phyloP scores from a whole-genome alignment of 169 alveolate species.

The Plasmodium coatneyi region DNA sequence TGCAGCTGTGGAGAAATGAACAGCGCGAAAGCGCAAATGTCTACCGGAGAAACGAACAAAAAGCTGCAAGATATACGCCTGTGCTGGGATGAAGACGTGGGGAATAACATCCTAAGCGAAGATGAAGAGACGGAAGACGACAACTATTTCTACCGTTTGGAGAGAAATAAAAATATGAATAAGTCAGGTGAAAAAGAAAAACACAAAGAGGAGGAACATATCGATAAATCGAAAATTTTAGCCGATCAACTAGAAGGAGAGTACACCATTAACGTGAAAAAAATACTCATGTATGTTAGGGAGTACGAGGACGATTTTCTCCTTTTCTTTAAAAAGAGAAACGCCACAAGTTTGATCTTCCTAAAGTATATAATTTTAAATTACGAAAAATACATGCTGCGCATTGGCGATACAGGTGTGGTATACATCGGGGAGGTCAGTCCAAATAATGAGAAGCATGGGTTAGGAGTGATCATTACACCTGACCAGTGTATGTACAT shows the following conservation, averaged over 20 bases:
- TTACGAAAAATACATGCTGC: constrained; percentile 37
- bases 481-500: constrained; percentile 84
- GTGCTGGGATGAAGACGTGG: background rate
- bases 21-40: background rate
- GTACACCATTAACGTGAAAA: constrained; percentile 27
- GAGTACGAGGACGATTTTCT: constrained; percentile 52
- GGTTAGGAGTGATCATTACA: constrained; percentile 78
- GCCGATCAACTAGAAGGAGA: background rate
- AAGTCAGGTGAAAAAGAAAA: constrained; percentile 8
- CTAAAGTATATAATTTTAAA: constrained; percentile 47
- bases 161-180: constrained; percentile 1
- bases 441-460: constrained; percentile 64
- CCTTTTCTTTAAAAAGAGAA: constrained; percentile 30
- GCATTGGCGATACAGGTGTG: constrained; percentile 26
- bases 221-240: background rate
- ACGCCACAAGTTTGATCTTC: constrained; percentile 33
- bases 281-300: constrained; percentile 50
- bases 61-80: background rate
- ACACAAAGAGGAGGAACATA: background rate
- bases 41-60: background rate
- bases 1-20: constrained; percentile 45
- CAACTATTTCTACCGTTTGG: constrained; percentile 45
- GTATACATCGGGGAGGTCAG: constrained; percentile 55
- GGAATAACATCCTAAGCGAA: background rate
- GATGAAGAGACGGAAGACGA: constrained; percentile 30